Conservation (phyloP, 805 yeast species). For the Kockiozyma suomiensis region DNA sequence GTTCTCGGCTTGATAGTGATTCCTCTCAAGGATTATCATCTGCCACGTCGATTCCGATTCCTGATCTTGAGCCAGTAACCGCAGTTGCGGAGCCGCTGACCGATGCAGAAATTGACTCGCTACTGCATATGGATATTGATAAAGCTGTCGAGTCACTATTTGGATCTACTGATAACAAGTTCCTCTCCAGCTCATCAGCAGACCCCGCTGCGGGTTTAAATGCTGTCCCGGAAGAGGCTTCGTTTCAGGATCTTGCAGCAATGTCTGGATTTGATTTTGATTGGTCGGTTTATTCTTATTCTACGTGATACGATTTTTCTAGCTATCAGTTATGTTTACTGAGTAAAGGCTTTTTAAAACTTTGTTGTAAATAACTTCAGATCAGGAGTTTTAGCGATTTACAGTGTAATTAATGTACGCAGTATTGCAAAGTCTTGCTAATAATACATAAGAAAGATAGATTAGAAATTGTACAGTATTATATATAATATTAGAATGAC, state of each 20-base stretch:
- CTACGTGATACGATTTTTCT: background rate
- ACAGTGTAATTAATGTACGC: background rate
- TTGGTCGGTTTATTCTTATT: background rate
- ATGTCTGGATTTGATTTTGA: slow-evolving; percentile 1
- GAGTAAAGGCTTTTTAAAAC: background rate
- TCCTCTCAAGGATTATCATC: background rate
- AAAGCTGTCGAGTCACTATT: background rate
- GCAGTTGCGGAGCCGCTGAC: background rate
- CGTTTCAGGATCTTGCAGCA: background rate
- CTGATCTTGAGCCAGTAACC: no score
- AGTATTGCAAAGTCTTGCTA: no score
- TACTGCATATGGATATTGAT: background rate
- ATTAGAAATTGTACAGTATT: no score
- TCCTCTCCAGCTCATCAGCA: no score
- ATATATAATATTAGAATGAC: no score
- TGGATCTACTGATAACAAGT: background rate
- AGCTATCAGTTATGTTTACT: no score
- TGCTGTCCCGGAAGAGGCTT: background rate
- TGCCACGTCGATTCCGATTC: no score
- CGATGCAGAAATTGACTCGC: background rate
- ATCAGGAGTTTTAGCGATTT: background rate
- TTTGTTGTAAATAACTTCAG: background rate
- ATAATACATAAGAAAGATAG: no score
- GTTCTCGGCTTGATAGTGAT: background rate
- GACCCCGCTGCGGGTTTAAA: background rate